Evolutionary conservation across 805 yeast species (phyloP).

Genomic region (Myxozyma melibiosi): DNA sequence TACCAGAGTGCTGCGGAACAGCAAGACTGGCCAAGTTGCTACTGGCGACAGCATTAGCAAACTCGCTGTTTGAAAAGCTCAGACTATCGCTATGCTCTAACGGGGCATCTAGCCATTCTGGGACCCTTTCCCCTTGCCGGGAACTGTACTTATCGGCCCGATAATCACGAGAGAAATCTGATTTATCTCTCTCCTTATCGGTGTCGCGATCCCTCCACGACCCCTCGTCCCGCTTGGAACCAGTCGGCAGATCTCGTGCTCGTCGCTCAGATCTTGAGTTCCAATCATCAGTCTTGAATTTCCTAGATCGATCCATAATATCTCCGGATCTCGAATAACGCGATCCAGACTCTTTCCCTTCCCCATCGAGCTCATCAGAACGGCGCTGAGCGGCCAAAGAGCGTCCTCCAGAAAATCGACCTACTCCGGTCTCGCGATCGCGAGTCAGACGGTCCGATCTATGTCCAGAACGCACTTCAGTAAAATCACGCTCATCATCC

Average conservation of each 20-base stretch:
- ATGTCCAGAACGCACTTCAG: background rate
- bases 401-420: too few species aligned
- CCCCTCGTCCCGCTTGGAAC: slow-evolving; percentile 19
- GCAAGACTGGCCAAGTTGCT: slow-evolving; percentile 18
- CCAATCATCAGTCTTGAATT: slow-evolving; percentile 8
- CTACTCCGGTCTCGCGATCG: too few species aligned
- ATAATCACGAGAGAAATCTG: slow-evolving; percentile 3
- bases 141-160: background rate
- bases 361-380: slow-evolving; percentile 4
- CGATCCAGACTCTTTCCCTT: slow-evolving; percentile 2
- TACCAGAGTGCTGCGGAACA: background rate
- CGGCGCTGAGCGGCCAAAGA: too few species aligned
- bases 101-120: slow-evolving; percentile 28
- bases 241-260: slow-evolving; percentile 1
- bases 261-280: slow-evolving; percentile 5
- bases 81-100: slow-evolving; percentile 13
- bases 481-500: background rate
- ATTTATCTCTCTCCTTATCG: slow-evolving; percentile 11
- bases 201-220: slow-evolving; percentile 30
- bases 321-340: slow-evolving; percentile 7
- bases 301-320: slow-evolving; percentile 3
- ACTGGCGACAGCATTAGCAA: slow-evolving; percentile 17
- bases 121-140: slow-evolving; percentile 14
- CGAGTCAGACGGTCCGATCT: background rate
- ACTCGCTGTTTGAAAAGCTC: slow-evolving; percentile 19